Evolutionary conservation across 2,329 filamentous ascomycete species (phyloP), one percentile per base, ranked within the genome.

Genomic region (Arthrobotrys musiformis): DNA sequence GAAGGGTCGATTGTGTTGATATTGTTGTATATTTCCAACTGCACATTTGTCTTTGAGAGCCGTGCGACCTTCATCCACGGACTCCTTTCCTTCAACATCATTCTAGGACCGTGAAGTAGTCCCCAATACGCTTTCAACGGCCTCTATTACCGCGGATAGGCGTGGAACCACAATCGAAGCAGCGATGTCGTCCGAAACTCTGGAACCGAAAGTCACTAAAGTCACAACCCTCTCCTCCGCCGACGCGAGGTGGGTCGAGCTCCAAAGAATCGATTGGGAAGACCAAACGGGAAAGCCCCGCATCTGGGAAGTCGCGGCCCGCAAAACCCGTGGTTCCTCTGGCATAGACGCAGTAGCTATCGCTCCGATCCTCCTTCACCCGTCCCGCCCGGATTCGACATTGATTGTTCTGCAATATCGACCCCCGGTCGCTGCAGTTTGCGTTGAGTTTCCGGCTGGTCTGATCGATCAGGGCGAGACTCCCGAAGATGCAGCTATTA

Each of bases 271-370:
- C 80, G 84, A 86, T 42, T 86, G 85, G 84, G 83, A 82, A 17
- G 85, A 86, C 78, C 84, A 86, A 79, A 82, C 83, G 1, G 85
- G 85, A 75, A 84, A 83, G 63, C 48, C 83, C 30, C 85, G 86
- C 67, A 82, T 86, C 28, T 87, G 86, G 86, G 86, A 87, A 82
- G 84, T 84, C 35, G 86, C 86, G 3, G 83, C 84, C 7, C 84
- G 86, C 30, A 86, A 87, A 77, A 88, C 86, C 22, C 86, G 87
- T 46, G 85, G 85, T 11, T 85, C 86, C 44, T 86, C 87, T 48
- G 88, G 88, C 56, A 86, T 90, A 7, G 89, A 89, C 67, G 88
- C 88, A 28, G 87, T 90, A 15, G 87, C 88, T 26, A 89, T 89
- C 66, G 84, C 88, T 33, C 85, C 85, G 28, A 87, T 89, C 52